phyloP scores from a whole-genome alignment of 2,329 filamentous ascomycete genomes.

The Phaeoacremonium minimum region DNA sequence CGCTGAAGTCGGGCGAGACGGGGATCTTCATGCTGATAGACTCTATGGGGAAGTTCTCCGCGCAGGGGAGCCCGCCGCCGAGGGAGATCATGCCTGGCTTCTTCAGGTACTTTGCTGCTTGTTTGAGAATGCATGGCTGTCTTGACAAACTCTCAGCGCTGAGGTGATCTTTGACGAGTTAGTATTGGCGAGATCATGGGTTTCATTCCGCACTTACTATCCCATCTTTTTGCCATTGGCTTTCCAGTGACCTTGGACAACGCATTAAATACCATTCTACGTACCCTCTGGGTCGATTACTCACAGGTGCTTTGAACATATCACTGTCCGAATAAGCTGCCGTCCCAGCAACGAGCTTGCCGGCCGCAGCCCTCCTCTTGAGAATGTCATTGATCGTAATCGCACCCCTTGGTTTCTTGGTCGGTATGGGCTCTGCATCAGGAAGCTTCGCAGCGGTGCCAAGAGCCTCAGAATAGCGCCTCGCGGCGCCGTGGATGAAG shows the following conservation, averaged over 20 bases:
- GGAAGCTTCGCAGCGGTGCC: conserved; percentile 14
- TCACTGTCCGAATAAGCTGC: conserved; percentile 76
- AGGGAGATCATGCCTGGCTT: conserved; percentile 85
- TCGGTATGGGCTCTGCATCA: conserved; percentile 14
- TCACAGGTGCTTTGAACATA: conserved; percentile 74
- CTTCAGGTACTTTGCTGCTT: conserved; percentile 73
- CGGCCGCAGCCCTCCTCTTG: conserved; percentile 65
- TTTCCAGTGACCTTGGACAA: too few species aligned
- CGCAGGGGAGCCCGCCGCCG: conserved; percentile 84
- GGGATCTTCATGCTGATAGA: conserved; percentile 73
- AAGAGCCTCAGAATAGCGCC: conserved; percentile 6
- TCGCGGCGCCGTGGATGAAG: conserved; percentile 6
- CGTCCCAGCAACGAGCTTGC: conserved; percentile 67
- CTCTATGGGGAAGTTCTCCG: conserved; percentile 90
- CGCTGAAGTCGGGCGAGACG: conserved; percentile 62
- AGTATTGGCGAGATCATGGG: too few species aligned
- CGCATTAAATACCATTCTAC: too few species aligned
- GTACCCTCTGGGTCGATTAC: too few species aligned
- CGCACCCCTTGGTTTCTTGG: conserved; percentile 3
- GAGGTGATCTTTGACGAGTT: conserved; percentile 42
- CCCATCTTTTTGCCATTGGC: conserved; percentile 77
- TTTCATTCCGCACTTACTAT: conserved; percentile 77
- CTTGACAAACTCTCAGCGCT: conserved; percentile 57
- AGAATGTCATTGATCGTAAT: conserved; percentile 64
- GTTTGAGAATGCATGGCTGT: conserved; percentile 72